Base-by-base conservation (phyloP, 2,329 filamentous ascomycete species). In the Penicillium sp. region DNA sequence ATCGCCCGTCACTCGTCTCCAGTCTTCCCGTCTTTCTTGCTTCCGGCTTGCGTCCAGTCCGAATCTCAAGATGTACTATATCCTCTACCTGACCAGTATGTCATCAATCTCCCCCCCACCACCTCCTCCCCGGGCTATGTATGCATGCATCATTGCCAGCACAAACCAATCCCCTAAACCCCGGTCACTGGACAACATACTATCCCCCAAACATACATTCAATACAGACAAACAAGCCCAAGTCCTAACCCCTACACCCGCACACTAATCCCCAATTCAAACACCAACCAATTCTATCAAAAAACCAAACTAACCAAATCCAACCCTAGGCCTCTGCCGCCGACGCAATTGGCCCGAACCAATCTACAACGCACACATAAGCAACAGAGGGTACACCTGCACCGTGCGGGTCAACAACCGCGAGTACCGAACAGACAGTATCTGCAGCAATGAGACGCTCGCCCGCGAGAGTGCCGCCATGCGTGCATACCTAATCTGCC, bases 401-500 rank as follows among this genome's bases (percentile, higher is more conserved):
- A 87, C 92, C 57, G 93, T 96, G 56, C 85, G 94, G 62, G 93
- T 97, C 73, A 97, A 97, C 79, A 95, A 95, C 67, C 89, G 93
- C 71, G 91, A 96, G 80, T 97, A 97, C 79, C 91, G 92, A 74
- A 96, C 92, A 43, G 92, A 96, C 74, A 84, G 89, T 38, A 84
- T 88, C 62, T 96, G 94, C 78, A 87, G 90, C 72, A 90, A 88
- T 61, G 90, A 93, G 72, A 81, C 84, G 48, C 82, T 96, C 64
- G 93, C 93, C 46, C 90, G 92, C 71, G 92, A 97, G 75, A 94
- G 93, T 69, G 93, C 93, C 27, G 93, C 93, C 59, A 95, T 95
- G 85, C 89, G 92, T 61, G 93, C 93, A 57, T 97, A 96, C 77
- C 93, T 96, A 86, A 94, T 97, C 65, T 97, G 93, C 81, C 89